Evolutionary conservation across 2,329 filamentous ascomycete genomes (phyloP).

Genomic region (Colletotrichum sp.): DNA sequence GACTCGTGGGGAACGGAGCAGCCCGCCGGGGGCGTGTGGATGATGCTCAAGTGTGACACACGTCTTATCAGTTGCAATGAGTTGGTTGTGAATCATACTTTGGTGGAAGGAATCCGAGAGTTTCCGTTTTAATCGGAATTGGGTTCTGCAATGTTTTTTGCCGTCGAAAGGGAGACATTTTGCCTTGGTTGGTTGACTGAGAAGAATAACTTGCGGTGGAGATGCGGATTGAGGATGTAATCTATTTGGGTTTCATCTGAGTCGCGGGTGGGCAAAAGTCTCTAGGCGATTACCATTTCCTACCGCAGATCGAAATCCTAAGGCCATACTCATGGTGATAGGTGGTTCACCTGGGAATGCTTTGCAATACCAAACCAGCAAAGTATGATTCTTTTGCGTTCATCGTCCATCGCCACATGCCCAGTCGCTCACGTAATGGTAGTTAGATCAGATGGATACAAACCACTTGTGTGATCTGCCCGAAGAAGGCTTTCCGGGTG

Average conservation of each 20-base stretch:
- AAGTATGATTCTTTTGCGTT: too few relatives aligned
- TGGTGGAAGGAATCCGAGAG: background rate
- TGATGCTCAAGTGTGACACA: background rate
- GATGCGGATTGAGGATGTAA: background rate
- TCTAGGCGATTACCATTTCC: background rate
- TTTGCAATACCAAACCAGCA: too few relatives aligned
- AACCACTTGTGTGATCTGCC: too few relatives aligned
- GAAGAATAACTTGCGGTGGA: background rate
- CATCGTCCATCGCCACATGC: too few relatives aligned
- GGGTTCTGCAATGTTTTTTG: background rate
- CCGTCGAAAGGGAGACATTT: background rate
- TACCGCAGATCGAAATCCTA: background rate
- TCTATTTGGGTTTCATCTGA: background rate
- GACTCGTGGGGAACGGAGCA: background rate
- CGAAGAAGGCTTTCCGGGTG: too few relatives aligned
- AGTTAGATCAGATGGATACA: too few relatives aligned
- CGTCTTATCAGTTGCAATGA: background rate
- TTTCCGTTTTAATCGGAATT: background rate
- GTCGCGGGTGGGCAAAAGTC: accelerated
- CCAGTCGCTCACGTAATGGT: too few relatives aligned
- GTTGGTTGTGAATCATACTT: background rate
- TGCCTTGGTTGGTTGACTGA: accelerated
- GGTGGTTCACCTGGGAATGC: too few relatives aligned
- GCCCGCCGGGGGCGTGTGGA: background rate
- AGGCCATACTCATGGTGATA: accelerated